Conservation (phyloP, 2,329 filamentous ascomycete genomes). For the Lachnellula arida region DNA sequence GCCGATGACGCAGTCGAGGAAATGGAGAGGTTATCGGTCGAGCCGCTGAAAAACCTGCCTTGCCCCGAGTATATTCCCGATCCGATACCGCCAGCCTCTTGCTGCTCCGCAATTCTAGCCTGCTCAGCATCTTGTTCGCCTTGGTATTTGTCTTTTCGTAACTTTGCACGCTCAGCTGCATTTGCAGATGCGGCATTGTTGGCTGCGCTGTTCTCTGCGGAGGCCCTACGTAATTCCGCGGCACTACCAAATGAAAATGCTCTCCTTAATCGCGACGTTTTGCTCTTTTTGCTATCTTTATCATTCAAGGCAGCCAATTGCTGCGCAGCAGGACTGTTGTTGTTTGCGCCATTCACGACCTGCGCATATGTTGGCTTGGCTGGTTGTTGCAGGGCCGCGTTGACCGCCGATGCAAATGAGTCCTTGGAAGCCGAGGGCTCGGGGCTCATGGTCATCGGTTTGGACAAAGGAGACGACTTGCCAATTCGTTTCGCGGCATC, state of each 20-base stretch:
- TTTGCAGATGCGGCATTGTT: constrained; percentile 25
- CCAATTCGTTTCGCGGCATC: constrained; percentile 56
- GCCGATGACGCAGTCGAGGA: constrained; percentile 86
- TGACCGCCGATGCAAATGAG: constrained; percentile 35
- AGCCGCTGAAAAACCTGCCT: constrained; percentile 79
- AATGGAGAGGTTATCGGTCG: constrained; percentile 90
- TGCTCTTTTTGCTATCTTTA: constrained; percentile 75
- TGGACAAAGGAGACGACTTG: constrained; percentile 70
- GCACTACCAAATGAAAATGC: constrained; percentile 97
- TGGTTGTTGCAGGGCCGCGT: constrained; percentile 30
- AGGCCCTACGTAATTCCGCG: constrained; percentile 77
- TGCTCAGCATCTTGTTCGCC: constrained; percentile 79
- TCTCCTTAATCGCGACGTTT: constrained; percentile 78
- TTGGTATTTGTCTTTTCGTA: constrained; percentile 59
- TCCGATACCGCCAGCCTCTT: constrained; percentile 88
- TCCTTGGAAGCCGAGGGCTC: constrained; percentile 43
- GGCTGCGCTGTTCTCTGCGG: constrained; percentile 53
- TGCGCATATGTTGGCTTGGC: constrained; percentile 28
- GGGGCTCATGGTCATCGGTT: constrained; percentile 59
- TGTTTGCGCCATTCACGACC: constrained; percentile 32
- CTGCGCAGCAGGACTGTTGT: constrained; percentile 62
- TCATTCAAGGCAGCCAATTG: constrained; percentile 85
- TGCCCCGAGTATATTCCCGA: constrained; percentile 89
- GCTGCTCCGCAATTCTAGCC: constrained; percentile 82
- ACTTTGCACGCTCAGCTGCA: constrained; percentile 45